phyloP scores from a whole-genome alignment of 2,329 filamentous ascomycete species.

The Chrysoporthe austroafricana region DNA sequence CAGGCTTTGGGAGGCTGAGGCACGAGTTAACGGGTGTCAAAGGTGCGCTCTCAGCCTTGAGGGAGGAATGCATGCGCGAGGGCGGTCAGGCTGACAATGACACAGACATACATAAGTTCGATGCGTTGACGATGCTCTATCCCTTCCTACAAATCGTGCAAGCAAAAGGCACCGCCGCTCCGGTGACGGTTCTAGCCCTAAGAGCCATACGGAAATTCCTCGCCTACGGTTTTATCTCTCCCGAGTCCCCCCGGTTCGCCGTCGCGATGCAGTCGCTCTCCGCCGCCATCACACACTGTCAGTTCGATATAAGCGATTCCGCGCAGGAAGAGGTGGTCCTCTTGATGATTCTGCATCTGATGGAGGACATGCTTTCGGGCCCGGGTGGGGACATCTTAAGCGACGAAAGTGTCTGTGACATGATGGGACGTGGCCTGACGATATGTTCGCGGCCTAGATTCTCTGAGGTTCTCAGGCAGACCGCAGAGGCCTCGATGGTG shows the following conservation, averaged over 20 bases:
- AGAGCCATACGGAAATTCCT: constrained; percentile 96
- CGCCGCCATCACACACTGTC: constrained; percentile 93
- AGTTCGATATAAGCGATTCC: constrained; percentile 95
- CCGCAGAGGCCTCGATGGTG: constrained; percentile 96
- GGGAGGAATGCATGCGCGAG: not conserved
- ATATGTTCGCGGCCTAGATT: constrained; percentile 95
- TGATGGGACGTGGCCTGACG: constrained; percentile 97
- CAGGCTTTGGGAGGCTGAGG: constrained; percentile 87
- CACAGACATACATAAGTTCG: constrained; percentile 82
- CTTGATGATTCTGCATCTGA: constrained; percentile 90
- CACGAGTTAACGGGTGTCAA: constrained; percentile 85
- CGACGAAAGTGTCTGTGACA: constrained; percentile 97
- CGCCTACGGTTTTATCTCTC: constrained; percentile 87
- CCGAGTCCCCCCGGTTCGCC: constrained; percentile 82
- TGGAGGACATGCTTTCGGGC: constrained; percentile 97
- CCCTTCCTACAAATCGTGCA: constrained; percentile 97
- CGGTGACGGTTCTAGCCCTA: constrained; percentile 92
- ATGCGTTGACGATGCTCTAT: constrained; percentile 85
- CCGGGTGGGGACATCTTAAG: constrained; percentile 92
- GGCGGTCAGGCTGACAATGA: constrained; percentile 33
- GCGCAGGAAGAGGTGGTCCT: constrained; percentile 95
- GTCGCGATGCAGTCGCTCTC: constrained; percentile 94
- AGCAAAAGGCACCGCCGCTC: constrained; percentile 91
- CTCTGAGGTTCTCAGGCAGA: constrained; percentile 86
- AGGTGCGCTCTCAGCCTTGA: constrained; percentile 52